A percentile compares a stretch with the other conserved stretches of the same genome.
These are phyloP conservation scores for Lolium perenne DNA, from an alignment of 176 grass and related monocot species.

Conservation along the genomic window DNA sequence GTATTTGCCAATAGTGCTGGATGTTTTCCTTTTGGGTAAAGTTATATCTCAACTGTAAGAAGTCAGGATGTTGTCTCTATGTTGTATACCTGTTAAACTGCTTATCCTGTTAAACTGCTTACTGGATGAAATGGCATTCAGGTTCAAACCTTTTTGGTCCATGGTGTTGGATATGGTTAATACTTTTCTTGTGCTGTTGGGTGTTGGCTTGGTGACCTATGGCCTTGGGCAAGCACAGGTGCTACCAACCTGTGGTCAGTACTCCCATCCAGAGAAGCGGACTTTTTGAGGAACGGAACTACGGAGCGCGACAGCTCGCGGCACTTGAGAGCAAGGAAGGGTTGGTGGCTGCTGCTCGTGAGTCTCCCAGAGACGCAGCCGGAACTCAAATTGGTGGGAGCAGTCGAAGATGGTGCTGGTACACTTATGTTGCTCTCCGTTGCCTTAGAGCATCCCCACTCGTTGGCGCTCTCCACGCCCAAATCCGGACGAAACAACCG, in stretches of 20 bases:
- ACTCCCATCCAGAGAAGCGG: too few relatives aligned
- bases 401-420: too few relatives aligned
- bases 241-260: neutral
- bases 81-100: constrained; percentile 10
- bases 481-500: too few relatives aligned
- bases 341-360: too few relatives aligned
- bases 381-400: too few relatives aligned
- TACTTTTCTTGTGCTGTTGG: neutral
- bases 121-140: constrained; percentile 18
- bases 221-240: neutral
- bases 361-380: too few relatives aligned
- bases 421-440: too few relatives aligned
- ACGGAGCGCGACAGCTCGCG: too few relatives aligned
- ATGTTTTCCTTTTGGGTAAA: constrained; percentile 15
- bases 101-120: constrained; percentile 5
- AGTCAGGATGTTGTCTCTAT: constrained; percentile 17
- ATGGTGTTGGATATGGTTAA: constrained; percentile 9
- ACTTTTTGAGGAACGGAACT: too few relatives aligned
- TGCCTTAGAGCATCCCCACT: too few relatives aligned
- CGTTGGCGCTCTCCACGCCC: too few relatives aligned
- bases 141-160: neutral
- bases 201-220: neutral
- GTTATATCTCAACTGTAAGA: neutral
- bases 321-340: too few relatives aligned
- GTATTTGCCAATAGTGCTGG: neutral